Evolutionary conservation across 345 rosid genomes (phyloP).

Genomic region (Eucalyptus tenuipes): DNA sequence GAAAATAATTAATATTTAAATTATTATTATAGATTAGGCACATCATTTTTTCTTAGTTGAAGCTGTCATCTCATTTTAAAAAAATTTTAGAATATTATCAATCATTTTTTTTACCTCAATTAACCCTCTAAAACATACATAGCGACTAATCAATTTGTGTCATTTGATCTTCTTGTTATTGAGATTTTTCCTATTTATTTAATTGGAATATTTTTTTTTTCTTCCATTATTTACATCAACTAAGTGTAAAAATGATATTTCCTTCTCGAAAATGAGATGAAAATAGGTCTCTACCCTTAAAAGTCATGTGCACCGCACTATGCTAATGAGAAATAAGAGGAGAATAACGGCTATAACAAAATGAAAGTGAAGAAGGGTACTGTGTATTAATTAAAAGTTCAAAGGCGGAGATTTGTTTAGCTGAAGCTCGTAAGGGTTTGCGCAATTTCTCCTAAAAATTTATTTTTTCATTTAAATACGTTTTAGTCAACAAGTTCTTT

Average conservation of each 20-base stretch:
- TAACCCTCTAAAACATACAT: not conserved
- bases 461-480: not conserved
- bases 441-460: accelerated
- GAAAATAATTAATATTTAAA: not conserved
- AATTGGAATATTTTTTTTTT: not conserved
- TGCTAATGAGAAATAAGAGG: not conserved
- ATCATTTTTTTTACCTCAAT: not conserved
- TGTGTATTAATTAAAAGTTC: not conserved
- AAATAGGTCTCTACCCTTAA: too few species aligned
- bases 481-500: not conserved
- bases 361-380: not conserved
- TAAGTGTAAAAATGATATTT: too few species aligned
- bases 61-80: not conserved
- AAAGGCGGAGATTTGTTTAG: accelerated
- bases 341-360: too few species aligned
- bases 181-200: not conserved
- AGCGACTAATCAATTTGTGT: not conserved
- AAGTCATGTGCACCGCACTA: too few species aligned
- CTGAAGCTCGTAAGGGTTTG: too few species aligned
- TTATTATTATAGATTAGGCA: not conserved
- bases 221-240: not conserved
- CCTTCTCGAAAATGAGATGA: too few species aligned
- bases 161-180: not conserved
- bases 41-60: not conserved
- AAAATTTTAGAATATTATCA: too few species aligned